These are phyloP conservation scores for Cordyceps militaris DNA, from an alignment of 2,329 filamentous ascomycete genomes.

Conservation along the genomic window DNA sequence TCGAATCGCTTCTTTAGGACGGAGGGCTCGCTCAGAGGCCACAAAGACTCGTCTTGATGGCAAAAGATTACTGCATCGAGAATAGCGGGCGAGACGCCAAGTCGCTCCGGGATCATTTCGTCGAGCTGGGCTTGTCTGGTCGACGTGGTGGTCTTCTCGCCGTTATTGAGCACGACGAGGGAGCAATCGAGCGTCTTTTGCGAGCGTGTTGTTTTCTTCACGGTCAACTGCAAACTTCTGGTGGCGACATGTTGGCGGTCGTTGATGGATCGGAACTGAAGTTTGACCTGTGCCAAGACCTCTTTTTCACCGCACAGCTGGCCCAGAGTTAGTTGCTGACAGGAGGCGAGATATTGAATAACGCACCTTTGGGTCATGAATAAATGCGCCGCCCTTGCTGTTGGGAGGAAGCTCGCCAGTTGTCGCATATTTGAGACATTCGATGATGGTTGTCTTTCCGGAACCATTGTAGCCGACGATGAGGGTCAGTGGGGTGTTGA, in stretches of 20 bases:
- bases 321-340: not conserved
- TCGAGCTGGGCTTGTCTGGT: slow-evolving; percentile 77
- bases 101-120: slow-evolving; percentile 71
- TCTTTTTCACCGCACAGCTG: slow-evolving; percentile 77
- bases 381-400: slow-evolving; percentile 83
- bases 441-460: slow-evolving; percentile 97
- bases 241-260: slow-evolving; percentile 76
- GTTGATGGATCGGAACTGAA: slow-evolving; percentile 75
- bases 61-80: slow-evolving; percentile 96
- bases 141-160: slow-evolving; percentile 72
- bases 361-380: slow-evolving; percentile 84
- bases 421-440: slow-evolving; percentile 96
- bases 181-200: slow-evolving; percentile 82
- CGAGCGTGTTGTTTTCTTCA: slow-evolving; percentile 70
- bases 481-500: slow-evolving; percentile 84
- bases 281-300: slow-evolving; percentile 82
- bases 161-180: slow-evolving; percentile 67
- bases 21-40: slow-evolving; percentile 86
- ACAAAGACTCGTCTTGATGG: slow-evolving; percentile 94
- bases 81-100: slow-evolving; percentile 85
- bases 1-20: slow-evolving; percentile 91
- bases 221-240: slow-evolving; percentile 74
- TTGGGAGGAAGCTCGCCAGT: slow-evolving; percentile 91
- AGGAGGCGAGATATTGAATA: not conserved
- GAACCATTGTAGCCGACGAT: slow-evolving; percentile 98